phyloP scores from a whole-genome alignment of 805 yeast genomes.

The Brettanomyces nanus region DNA sequence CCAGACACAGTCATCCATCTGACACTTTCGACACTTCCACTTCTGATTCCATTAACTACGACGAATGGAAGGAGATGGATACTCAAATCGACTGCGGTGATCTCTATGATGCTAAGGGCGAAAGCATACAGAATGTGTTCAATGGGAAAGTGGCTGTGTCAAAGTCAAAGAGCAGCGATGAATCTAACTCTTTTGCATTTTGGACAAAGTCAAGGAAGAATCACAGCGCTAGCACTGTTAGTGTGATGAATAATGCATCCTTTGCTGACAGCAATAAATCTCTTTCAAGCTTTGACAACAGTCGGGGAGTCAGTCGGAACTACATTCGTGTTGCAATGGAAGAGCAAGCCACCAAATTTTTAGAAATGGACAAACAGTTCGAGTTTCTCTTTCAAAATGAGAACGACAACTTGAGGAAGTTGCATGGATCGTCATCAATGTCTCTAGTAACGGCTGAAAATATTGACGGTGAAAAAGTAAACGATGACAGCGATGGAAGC shows the following conservation, averaged over 20 bases:
- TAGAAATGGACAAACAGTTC: conserved; percentile 40
- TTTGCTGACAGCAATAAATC: neutral
- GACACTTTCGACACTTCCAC: conserved; percentile 1
- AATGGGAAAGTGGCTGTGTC: conserved; percentile 12
- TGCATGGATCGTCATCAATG: conserved; percentile 19
- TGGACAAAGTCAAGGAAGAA: neutral
- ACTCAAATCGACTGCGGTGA: conserved; percentile 63
- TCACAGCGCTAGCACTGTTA: neutral
- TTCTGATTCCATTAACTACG: conserved; percentile 29
- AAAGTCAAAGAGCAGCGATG: neutral
- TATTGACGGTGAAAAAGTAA: conserved; percentile 17
- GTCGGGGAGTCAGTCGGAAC: conserved; percentile 20
- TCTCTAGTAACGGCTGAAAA: conserved; percentile 11
- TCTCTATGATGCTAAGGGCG: conserved; percentile 75
- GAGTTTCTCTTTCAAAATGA: conserved; percentile 40
- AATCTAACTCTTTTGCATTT: neutral
- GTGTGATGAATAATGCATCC: conserved; percentile 13
- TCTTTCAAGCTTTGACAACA: neutral
- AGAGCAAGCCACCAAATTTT: conserved; percentile 71
- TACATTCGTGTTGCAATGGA: conserved; percentile 87
- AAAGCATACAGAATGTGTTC: conserved; percentile 37
- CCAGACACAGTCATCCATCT: neutral
- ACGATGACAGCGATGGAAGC: conserved; percentile 19
- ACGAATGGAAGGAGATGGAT: conserved; percentile 82
- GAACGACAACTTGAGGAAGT: conserved; percentile 23